phyloP scores from a whole-genome alignment of 192 early-diverging fungal species.

The Coemansia sp. region DNA sequence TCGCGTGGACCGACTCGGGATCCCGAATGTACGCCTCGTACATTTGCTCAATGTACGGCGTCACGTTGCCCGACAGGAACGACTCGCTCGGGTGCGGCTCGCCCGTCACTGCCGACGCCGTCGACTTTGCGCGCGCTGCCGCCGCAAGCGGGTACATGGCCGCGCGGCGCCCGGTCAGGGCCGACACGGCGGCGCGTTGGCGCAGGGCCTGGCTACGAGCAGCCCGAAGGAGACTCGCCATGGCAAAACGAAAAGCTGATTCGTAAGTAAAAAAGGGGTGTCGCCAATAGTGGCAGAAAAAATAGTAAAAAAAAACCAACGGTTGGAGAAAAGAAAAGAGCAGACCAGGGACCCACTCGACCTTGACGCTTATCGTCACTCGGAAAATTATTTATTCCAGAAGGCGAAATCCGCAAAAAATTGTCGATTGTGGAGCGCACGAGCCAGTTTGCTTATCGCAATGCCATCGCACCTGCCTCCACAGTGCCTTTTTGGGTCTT shows the following conservation, averaged over 20 bases:
- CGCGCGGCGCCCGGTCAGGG: constrained; percentile 16
- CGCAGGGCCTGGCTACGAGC: constrained; percentile 49
- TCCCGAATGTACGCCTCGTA: constrained; percentile 90
- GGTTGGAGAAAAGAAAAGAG: not conserved
- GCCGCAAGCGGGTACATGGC: constrained; percentile 15
- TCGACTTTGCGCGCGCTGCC: constrained; percentile 36
- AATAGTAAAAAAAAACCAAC: constrained; percentile 1
- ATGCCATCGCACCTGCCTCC: not conserved
- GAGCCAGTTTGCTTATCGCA: constrained; percentile 9
- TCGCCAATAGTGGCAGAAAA: constrained; percentile 1
- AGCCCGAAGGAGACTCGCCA: constrained; percentile 50
- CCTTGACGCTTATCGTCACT: constrained; percentile 2
- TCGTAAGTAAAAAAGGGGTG: not conserved
- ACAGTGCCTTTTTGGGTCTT: not conserved
- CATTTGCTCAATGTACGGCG: constrained; percentile 93
- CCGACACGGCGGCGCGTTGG: constrained; percentile 23
- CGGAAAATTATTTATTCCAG: constrained; percentile 14
- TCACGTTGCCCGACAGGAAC: constrained; percentile 85
- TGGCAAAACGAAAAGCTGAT: constrained; percentile 11
- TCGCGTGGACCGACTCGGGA: constrained; percentile 87
- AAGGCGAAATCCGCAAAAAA: not conserved
- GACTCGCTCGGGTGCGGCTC: constrained; percentile 64
- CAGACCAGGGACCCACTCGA: not conserved
- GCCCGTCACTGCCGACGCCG: constrained; percentile 10
- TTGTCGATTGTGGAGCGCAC: not conserved